Evolutionary conservation across 2,329 filamentous ascomycete genomes (phyloP).

Genomic region (Pyricularia sp.): DNA sequence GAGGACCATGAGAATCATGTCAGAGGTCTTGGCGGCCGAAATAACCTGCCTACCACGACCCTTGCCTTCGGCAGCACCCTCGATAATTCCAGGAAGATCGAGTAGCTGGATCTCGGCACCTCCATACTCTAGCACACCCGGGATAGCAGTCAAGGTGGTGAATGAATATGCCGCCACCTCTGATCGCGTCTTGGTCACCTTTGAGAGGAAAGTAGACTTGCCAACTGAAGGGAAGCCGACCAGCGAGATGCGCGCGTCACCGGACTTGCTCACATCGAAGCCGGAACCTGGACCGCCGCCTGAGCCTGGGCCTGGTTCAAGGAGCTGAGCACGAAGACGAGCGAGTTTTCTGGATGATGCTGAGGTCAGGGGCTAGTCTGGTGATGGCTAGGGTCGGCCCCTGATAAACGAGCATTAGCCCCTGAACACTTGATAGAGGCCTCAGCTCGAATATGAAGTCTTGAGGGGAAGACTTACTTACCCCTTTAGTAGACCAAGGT

Average conservation of each 20-base stretch:
- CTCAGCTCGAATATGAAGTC: not conserved
- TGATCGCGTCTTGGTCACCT: conserved; percentile 95
- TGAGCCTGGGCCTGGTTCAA: conserved; percentile 74
- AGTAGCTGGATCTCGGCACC: conserved; percentile 97
- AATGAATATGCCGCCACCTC: conserved; percentile 95
- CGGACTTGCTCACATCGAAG: conserved; percentile 90
- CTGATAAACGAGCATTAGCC: not conserved
- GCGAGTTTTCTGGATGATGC: conserved; percentile 66
- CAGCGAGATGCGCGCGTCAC: conserved; percentile 89
- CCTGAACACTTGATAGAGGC: not conserved
- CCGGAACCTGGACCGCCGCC: conserved; percentile 69
- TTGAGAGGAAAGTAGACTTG: conserved; percentile 97
- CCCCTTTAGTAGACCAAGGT: conserved; percentile 96
- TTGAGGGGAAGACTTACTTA: conserved; percentile 23
- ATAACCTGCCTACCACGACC: conserved; percentile 93
- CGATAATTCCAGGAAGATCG: conserved; percentile 95
- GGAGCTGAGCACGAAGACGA: conserved; percentile 80
- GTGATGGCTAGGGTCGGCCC: not conserved
- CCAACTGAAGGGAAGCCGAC: conserved; percentile 98
- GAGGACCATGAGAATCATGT: conserved; percentile 90
- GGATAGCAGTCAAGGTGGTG: conserved; percentile 94
- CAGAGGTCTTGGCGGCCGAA: conserved; percentile 94
- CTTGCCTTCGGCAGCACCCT: conserved; percentile 91
- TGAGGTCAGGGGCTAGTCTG: not conserved
- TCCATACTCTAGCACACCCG: conserved; percentile 92